phyloP scores from a whole-genome alignment of 768 basidiomycete species.

The Lentinula boryana region DNA sequence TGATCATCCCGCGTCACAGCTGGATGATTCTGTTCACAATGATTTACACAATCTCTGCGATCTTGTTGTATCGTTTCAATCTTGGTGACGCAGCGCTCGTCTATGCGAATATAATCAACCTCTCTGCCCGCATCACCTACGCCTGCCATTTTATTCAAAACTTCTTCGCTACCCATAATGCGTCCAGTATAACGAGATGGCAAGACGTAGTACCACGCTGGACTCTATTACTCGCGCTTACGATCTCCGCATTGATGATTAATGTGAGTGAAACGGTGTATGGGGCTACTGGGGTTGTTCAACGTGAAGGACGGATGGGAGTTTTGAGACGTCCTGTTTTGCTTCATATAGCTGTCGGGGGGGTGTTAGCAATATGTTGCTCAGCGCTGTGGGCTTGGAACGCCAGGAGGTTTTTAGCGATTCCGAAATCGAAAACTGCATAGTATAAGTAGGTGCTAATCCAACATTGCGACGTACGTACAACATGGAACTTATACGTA shows the following conservation, averaged over 20 bases:
- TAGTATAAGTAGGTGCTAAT: background rate
- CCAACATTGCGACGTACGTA: too few relatives aligned
- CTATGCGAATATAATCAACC: conserved; percentile 69
- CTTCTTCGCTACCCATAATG: conserved; percentile 34
- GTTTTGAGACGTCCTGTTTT: conserved; percentile 21
- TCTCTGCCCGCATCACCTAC: conserved; percentile 60
- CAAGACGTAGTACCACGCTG: conserved; percentile 18
- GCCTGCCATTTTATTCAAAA: conserved; percentile 40
- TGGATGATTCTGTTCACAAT: conserved; percentile 80
- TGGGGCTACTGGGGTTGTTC: conserved; percentile 14
- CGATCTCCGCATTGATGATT: conserved; percentile 22
- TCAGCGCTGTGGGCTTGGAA: conserved; percentile 25
- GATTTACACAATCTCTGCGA: conserved; percentile 54
- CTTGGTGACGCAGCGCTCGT: conserved; percentile 68
- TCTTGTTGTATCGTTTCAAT: conserved; percentile 36
- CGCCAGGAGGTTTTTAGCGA: conserved; percentile 7
- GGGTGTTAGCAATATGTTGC: conserved; percentile 18
- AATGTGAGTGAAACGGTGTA: conserved; percentile 17
- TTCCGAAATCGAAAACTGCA: background rate
- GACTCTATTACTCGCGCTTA: conserved; percentile 14
- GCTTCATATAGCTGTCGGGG: conserved; percentile 29
- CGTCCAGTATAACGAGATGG: conserved; percentile 17
- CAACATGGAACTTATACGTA: too few relatives aligned
- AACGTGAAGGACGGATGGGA: conserved; percentile 17
- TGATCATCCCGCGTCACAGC: conserved; percentile 20